These are phyloP conservation scores for Fusarium chuoi DNA, from an alignment of 2,329 filamentous ascomycete genomes.

Conservation along the genomic window DNA sequence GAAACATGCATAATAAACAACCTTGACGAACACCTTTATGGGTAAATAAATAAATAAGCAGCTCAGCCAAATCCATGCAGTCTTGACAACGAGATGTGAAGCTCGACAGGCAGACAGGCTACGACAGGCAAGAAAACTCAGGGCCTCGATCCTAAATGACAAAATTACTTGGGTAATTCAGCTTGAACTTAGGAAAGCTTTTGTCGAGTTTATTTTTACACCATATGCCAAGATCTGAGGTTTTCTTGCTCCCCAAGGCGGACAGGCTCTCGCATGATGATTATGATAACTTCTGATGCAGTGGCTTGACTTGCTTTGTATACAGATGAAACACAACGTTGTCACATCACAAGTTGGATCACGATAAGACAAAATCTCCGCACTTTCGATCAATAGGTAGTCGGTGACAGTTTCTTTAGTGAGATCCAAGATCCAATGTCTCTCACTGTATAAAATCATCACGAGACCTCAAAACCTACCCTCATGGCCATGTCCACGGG, in stretches of 20 bases:
- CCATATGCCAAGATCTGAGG: no score
- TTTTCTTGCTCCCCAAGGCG: no score
- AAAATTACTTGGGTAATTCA: no score
- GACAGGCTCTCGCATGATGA: conserved; percentile 17
- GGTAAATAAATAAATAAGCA: background rate
- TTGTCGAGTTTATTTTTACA: no score
- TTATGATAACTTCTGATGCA: conserved; percentile 35
- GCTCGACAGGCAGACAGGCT: conserved; percentile 6
- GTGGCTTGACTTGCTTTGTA: conserved; percentile 39
- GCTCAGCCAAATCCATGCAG: background rate
- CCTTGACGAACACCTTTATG: conserved; percentile 22
- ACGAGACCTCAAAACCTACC: conserved; percentile 25
- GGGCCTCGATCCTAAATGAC: no score
- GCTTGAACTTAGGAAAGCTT: no score
- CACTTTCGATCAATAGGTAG: conserved; percentile 2
- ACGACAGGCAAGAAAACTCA: background rate
- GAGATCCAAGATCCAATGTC: background rate
- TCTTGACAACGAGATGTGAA: background rate
- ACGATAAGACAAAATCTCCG: conserved; percentile 10
- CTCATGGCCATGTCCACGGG: conserved; percentile 22
- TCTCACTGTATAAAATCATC: conserved; percentile 19
- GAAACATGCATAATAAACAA: background rate
- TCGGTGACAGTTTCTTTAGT: background rate
- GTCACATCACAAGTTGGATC: conserved; percentile 18
- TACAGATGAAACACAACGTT: conserved; percentile 31